Base-by-base conservation (phyloP, 805 yeast species). In the Candida broadrunensis region DNA sequence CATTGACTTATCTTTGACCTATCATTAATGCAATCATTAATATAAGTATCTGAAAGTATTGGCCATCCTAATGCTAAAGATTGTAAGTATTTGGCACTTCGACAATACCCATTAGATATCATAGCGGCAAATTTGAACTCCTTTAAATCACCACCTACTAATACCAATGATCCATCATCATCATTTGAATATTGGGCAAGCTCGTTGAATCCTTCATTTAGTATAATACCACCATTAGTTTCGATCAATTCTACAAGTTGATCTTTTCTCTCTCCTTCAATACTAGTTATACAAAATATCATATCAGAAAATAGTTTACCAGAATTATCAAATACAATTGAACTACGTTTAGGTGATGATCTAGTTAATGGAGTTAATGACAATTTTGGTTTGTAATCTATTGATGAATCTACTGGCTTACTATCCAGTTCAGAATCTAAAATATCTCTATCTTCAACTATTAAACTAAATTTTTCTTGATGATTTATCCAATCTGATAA, bases 31-130 rank as follows among this genome's bases (percentile, higher is more conserved):
- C 83, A 72, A 43, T 81, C 83, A 5, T 58, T 55, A 3, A 88
- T 64, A 48, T 75, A 88, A 7, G 61, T 54, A 41, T 75, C 73
- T 2, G 87, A 80, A 23, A 89, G 53, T 15, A 85, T 74, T 2
- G 97, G 97, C 96, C 96, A 88, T 2, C 91, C 90, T 33, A 88
- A 55, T 0, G 91, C 86, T 14, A 88, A 58, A 2, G 84, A 80
- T 52, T 87, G 93, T 8, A 89, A 56, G 55, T 84, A 89, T 53
- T 88, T 89, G 7, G 81, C 72, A 36, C 89, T 86, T 27, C 96
- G 65, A 15, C 77, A 69, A 42, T 75, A 73, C 23, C 70, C 70
- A 29, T 72, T 73, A 0, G 91, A 73, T 1, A 89, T 61, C 25
- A 86, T 65, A 1, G 90, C 90, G 1, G 75, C 88, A 61, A 88